Evolutionary conservation across 139 green algal genomes (phyloP), one percentile per base, ranked within the genome.

Genomic region (Pseudopediastrum boryanum): DNA sequence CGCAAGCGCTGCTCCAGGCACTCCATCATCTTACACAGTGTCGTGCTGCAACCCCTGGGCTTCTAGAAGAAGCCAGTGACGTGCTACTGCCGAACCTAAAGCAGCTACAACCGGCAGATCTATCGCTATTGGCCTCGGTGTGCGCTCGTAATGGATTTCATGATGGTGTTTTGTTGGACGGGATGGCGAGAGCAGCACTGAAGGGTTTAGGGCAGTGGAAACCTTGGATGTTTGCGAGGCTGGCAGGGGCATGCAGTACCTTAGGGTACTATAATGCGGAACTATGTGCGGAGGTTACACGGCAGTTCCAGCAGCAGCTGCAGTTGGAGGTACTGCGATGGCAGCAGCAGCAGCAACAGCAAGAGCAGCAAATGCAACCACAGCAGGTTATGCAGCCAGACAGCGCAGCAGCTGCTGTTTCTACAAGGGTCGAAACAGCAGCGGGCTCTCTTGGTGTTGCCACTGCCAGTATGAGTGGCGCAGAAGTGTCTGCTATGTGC

Each of bases 171-270:
- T n/a, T 78, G 25, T 56, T 19, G 25, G 56, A 16, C 39, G 27
- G 2, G 0, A 33, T 61, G 31, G 59, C 64, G 23, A 2, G 13
- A 41, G 39, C 63, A 29, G 31, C 69, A 19, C 52, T 78, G 36
- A 8, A 46, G 27, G 71, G 9, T 1, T 33, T 29, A 48, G 31
- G 25, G 1, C 25, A 58, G 36, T 29, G 35, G 21, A 21, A 78
- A 54, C 4, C 54, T 78, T n/a, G 2, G 56, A 41, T 78, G 71
- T 54, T 56, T 78, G 42, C 63, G 68, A 56, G 71, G 54, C 6
- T 35, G 43, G 6, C n/a, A 63, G 23, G 46, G 51, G 44, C n/a
- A 43, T n/a, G 56, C 25, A n/a, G 48, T 58, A 35, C 54, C 54
- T 29, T 64, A 64, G 54, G 16, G 13, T 9, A 29, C 4, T 29